Conservation (phyloP, 73 alveolate species). For the Paraurostyla sp. region DNA sequence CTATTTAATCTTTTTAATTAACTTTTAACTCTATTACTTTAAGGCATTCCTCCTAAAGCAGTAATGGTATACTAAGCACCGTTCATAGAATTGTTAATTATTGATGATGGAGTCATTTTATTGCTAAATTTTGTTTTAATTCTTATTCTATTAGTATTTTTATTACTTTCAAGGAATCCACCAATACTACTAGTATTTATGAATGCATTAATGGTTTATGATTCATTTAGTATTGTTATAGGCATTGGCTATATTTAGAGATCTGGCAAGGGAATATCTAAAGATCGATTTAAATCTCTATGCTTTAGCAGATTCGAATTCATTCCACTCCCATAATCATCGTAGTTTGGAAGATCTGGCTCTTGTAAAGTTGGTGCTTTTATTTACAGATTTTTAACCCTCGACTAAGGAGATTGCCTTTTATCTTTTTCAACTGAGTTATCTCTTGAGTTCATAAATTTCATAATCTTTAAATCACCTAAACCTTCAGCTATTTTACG, state of each 20-base stretch:
- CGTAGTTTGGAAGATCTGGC: conserved; percentile 17
- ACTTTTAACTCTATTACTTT: conserved; percentile 24
- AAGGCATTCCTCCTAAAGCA: too few species aligned
- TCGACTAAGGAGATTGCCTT: neutral
- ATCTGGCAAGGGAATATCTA: conserved; percentile 44
- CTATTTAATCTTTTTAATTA: conserved; percentile 17
- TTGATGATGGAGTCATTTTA: conserved; percentile 30
- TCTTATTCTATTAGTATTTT: neutral
- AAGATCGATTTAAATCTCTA: conserved; percentile 5
- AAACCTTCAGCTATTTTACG: conserved; percentile 56
- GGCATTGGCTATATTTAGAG: neutral
- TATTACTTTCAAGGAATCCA: neutral
- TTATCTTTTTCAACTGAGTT: neutral
- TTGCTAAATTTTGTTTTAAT: conserved; percentile 6
- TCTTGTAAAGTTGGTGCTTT: conserved; percentile 49
- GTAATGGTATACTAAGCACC: too few species aligned
- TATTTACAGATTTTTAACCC: neutral
- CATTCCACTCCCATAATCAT: neutral
- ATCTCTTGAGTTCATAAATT: neutral
- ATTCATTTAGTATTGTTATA: neutral
- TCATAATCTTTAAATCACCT: conserved; percentile 41
- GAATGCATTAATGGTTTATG: neutral
- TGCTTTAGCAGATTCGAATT: neutral
- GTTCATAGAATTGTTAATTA: too few species aligned
- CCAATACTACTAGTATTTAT: neutral